Conservation (phyloP, 345 rosid genomes). For the Hirschfeldia incana region DNA sequence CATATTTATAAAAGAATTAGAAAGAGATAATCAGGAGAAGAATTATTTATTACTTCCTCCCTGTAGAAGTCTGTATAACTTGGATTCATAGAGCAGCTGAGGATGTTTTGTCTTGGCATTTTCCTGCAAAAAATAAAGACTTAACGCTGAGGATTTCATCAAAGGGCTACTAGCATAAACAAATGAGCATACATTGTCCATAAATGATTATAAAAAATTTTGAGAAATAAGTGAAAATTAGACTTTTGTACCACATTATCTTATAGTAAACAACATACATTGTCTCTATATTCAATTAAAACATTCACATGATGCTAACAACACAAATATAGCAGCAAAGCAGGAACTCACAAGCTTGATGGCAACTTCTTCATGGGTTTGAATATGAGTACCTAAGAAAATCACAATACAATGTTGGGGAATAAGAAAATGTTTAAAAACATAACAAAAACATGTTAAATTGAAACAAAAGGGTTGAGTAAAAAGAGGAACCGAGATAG, state of each 20-base stretch:
- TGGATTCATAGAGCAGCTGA: slow-evolving; percentile 81
- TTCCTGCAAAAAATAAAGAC: slow-evolving; percentile 51
- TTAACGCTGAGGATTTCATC: neutral
- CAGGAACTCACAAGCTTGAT: slow-evolving; percentile 81
- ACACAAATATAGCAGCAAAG: neutral
- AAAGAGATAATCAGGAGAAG: neutral
- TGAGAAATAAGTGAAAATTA: neutral
- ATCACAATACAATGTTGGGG: neutral
- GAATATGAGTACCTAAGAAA: slow-evolving; percentile 68
- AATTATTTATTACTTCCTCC: slow-evolving; percentile 69
- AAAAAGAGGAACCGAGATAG: slow-evolving; percentile 67
- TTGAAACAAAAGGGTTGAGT: neutral
- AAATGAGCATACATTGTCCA: neutral
- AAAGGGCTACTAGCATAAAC: neutral
- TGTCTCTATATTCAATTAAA: slow-evolving; percentile 15
- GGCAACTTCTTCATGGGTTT: slow-evolving; percentile 91
- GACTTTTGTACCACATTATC: neutral
- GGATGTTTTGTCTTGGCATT: slow-evolving; percentile 91
- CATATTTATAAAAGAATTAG: slow-evolving; percentile 25
- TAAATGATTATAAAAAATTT: too few relatives aligned
- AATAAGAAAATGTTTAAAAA: neutral
- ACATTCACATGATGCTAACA: neutral
- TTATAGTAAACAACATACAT: slow-evolving; percentile 16
- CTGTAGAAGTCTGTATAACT: slow-evolving; percentile 81
- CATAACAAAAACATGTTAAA: slow-evolving; percentile 13